Base-by-base conservation (phyloP, 768 basidiomycete genomes). In the Agrocybe pediades region DNA sequence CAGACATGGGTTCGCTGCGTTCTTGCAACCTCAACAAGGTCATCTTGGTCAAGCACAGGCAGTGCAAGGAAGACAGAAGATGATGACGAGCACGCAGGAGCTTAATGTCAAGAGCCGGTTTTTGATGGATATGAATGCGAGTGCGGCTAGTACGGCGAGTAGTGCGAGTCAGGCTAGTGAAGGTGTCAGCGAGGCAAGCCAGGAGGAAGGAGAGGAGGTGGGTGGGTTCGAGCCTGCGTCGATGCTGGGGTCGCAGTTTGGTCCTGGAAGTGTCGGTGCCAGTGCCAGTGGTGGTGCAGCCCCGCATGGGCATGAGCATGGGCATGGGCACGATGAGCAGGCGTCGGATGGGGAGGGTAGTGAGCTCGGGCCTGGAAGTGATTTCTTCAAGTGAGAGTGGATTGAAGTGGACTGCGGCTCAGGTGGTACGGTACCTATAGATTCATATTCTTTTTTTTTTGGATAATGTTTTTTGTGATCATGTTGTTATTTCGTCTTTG, bases 61-160 rank as follows among this genome's bases (percentile, higher is more conserved):
- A 29, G 36, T 51, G 48, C 26, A 40, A 21, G 11, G 42, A 23
- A 44, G 44, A 13, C 49, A 69, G 46, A 56, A 65, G 52, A 70
- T 71, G 71, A 61, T 70, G 59, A 70, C 67, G 39, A 76, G 72
- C 57, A 66, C 71, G 24, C 65, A 66, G 49, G 76, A 74, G 64
- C 51, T 75, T 61, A 74, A 76, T 52, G 74, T 72, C 74, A 77
- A 76, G 65, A 74, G 68, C 42, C 64, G 64, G 54, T 69, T 62
- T 62, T 65, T 57, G 65, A 72, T 62, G 60, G 63, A 65, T 40
- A 61, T 65, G 58, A 36, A 36, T 36, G 33, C 33, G 33, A 36
- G 33, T 36, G 33, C 4, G 33, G 11, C 6, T 4, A 36, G 33
- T 13, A 13, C 4, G 13, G 33, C 33, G 33, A 36, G 33, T 36